phyloP scores from a whole-genome alignment of 345 rosid genomes.

The Raphanus raphanistrum region DNA sequence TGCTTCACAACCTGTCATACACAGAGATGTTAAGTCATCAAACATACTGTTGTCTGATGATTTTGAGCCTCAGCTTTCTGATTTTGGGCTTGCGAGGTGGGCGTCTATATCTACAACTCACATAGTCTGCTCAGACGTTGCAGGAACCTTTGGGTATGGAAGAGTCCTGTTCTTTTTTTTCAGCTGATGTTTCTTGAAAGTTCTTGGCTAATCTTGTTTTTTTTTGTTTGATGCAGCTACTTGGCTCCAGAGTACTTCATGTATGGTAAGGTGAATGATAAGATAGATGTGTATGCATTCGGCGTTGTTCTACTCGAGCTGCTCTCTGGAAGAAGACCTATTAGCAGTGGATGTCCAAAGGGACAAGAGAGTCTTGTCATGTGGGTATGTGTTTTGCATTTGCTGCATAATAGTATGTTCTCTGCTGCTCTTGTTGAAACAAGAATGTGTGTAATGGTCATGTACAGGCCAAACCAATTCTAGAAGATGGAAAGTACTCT shows the following conservation, averaged over 20 bases:
- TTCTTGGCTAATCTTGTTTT: conserved; percentile 17
- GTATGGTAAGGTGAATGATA: conserved; percentile 88
- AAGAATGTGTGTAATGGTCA: not conserved
- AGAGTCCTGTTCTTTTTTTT: not conserved
- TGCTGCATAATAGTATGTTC: conserved; percentile 42
- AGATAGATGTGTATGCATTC: conserved; percentile 88
- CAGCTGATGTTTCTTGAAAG: not conserved
- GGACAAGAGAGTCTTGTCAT: conserved; percentile 88
- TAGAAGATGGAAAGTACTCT: conserved; percentile 57
- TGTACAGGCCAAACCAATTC: conserved; percentile 79
- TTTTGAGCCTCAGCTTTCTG: conserved; percentile 91
- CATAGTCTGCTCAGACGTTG: conserved; percentile 70
- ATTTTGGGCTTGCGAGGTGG: conserved; percentile 93
- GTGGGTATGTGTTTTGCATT: conserved; percentile 73
- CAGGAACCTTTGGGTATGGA: conserved; percentile 95
- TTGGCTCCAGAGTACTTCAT: conserved; percentile 97
- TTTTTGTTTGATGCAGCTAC: conserved; percentile 54
- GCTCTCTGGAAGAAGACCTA: conserved; percentile 87
- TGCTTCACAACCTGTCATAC: conserved; percentile 67
- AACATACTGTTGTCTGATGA: conserved; percentile 80
- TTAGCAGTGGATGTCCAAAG: conserved; percentile 58
- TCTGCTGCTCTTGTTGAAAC: conserved; percentile 39
- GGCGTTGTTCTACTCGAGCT: conserved; percentile 98
- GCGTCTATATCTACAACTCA: conserved; percentile 61
- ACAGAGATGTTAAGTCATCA: conserved; percentile 96